A percentile compares a stretch with the other conserved stretches of the same genome.
These are phyloP conservation scores for Trametes versicolor DNA, from an alignment of 1,284 basidiomycete genomes.

Conservation along the genomic window DNA sequence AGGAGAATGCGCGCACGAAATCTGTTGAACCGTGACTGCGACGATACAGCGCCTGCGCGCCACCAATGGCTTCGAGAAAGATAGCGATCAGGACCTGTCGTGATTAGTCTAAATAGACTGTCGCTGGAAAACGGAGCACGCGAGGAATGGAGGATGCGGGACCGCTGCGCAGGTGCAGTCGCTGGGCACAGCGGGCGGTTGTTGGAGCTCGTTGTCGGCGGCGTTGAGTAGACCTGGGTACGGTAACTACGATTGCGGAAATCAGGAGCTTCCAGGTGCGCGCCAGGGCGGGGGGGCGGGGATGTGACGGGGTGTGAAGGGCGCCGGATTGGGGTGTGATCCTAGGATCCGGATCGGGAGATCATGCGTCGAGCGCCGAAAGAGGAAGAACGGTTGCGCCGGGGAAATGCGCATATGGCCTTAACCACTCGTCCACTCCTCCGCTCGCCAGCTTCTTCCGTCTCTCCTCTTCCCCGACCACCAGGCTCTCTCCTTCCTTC, in stretches of 20 bases:
- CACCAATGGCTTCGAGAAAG: constrained; percentile 22
- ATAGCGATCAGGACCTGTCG: constrained; percentile 24
- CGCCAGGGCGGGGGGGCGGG: constrained; percentile 1
- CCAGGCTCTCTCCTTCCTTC: constrained; percentile 9
- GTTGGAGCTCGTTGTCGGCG: neutral
- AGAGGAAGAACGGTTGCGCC: constrained; percentile 24
- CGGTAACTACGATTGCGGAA: neutral
- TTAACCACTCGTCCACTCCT: neutral
- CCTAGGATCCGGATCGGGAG: constrained; percentile 19
- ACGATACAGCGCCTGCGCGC: constrained; percentile 16
- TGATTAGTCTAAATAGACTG: constrained; percentile 26
- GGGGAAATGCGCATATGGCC: constrained; percentile 24
- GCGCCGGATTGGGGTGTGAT: constrained; percentile 21
- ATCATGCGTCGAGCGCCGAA: constrained; percentile 19
- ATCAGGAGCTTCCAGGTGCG: neutral
- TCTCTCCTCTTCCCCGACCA: constrained; percentile 7
- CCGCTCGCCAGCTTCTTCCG: constrained; percentile 17
- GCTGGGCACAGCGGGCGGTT: neutral
- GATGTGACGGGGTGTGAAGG: constrained; percentile 16
- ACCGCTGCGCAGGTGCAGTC: neutral
- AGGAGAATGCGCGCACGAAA: constrained; percentile 17
- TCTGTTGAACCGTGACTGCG: constrained; percentile 15
- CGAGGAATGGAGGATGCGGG: neutral
- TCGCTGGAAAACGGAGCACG: constrained; percentile 14
- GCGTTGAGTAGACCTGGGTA: constrained; percentile 1